phyloP scores from a whole-genome alignment of 2,329 filamentous ascomycete species.

The Paecilomyces variotii region DNA sequence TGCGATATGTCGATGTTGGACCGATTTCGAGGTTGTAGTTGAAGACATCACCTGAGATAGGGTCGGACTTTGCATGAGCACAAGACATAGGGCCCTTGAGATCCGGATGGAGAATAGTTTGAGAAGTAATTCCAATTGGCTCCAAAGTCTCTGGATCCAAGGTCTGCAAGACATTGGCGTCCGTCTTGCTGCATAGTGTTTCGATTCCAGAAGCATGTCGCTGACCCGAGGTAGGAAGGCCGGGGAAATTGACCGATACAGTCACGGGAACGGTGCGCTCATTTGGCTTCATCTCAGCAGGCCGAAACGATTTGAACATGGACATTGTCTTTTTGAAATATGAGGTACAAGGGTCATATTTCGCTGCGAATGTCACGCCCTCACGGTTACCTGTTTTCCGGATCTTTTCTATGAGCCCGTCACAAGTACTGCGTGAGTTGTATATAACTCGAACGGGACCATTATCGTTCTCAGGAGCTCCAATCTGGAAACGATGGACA shows the following conservation, averaged over 20 bases:
- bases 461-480: constrained; percentile 30
- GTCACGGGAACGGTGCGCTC: constrained; percentile 58
- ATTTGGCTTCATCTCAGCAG: constrained; percentile 14
- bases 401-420: constrained; percentile 54
- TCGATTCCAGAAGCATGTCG: constrained; percentile 32
- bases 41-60: constrained; percentile 64
- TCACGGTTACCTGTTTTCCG: constrained; percentile 51
- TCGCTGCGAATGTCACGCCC: constrained; percentile 60
- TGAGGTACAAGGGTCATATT: constrained; percentile 64
- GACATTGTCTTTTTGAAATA: constrained; percentile 65
- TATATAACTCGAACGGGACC: constrained; percentile 50
- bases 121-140: constrained; percentile 56
- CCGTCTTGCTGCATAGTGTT: constrained; percentile 53
- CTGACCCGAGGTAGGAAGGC: constrained; percentile 30
- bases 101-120: constrained; percentile 56
- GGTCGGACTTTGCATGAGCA: constrained; percentile 66
- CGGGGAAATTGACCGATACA: constrained; percentile 57
- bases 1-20: constrained; percentile 51
- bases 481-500: constrained; percentile 64
- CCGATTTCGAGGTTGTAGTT: constrained; percentile 73
- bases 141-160: constrained; percentile 66
- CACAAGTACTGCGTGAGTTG: constrained; percentile 61
- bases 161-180: constrained; percentile 49
- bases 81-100: constrained; percentile 60
- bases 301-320: constrained; percentile 39